A percentile compares a stretch with the other conserved stretches of the same genome.
These are phyloP conservation scores for Amoebophrya sp. DNA, from an alignment of 169 alveolate genomes.

Conservation along the genomic window DNA sequence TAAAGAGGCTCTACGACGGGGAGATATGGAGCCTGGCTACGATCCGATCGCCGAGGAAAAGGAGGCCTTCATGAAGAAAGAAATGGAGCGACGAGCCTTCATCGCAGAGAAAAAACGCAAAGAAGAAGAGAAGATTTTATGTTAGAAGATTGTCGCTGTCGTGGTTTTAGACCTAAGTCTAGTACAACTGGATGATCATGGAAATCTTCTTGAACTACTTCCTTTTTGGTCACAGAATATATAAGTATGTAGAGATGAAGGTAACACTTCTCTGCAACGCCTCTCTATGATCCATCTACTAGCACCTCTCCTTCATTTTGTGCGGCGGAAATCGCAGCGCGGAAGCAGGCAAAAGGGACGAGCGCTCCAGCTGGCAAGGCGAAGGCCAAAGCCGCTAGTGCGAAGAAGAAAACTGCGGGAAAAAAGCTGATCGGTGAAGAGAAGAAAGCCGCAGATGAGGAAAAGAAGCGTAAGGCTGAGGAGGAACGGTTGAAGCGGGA, in stretches of 20 bases:
- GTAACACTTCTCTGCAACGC: no score
- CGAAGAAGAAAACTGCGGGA: not conserved
- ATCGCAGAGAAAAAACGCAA: not conserved
- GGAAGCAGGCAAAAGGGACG: not conserved
- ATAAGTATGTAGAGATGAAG: no score
- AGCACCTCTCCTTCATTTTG: no score
- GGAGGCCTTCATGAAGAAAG: constrained; percentile 19
- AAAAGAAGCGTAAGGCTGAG: not conserved
- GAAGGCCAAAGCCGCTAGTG: not conserved
- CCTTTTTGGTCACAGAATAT: no score
- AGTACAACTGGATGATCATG: no score
- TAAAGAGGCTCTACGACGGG: not conserved
- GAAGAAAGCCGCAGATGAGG: not conserved
- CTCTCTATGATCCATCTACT: no score
- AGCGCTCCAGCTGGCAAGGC: not conserved
- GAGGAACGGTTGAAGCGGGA: not conserved
- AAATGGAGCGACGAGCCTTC: not conserved
- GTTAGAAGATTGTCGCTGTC: no score
- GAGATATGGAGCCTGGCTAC: constrained; percentile 10
- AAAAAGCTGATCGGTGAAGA: not conserved
- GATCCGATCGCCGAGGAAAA: constrained; percentile 14
- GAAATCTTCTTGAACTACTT: no score
- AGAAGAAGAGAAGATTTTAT: not conserved
- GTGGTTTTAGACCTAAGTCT: no score
- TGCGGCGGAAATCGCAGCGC: not conserved